Base-by-base conservation (phyloP, 2,329 filamentous ascomycete species). In the Fusarium nygamai region DNA sequence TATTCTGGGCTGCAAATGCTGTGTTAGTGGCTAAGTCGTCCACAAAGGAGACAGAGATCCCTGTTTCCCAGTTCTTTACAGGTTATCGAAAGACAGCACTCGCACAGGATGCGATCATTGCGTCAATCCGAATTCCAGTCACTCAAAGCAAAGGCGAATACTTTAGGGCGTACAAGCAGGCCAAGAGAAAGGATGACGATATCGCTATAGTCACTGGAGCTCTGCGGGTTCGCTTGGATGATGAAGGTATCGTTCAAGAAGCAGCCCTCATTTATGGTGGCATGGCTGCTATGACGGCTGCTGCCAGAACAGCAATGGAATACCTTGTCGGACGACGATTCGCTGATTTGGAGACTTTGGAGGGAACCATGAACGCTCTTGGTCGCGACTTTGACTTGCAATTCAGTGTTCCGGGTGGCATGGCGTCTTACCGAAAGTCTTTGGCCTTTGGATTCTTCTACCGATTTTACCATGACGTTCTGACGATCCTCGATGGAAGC, bases 121-220 rank as follows among this genome's bases (percentile, higher is more conserved):
- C 94, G 3, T 92, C 92, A 47, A 92, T 99, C 72, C 90, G 92
- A n/a, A 94, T 99, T 50, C 96, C 96, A 0, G 85, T 93, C 6
- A 92, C 93, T 1, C 87, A 87, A 6, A 88, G 91, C 61, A 93
- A 92, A 78, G 92, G 93, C 8, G 96, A 98, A 80, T 94, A 92
- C 80, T 92, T 98, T 81, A 90, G 93, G 48, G 92, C 96, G 2
- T 98, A 98, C 84, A 99, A 99, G 83, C 96, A 98, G 82, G 91
- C 96, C 2, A 99, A 99, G 86, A 87, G 96, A 75, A 98, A 98
- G 81, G 96, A 99, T 78, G 96, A 99, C 78, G 96, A 99, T 80
- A 98, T 99, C 80, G 96, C 96, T 5, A 98, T 99, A 77, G 96
- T 98, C 31, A 98, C 97, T 56, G 91, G 93, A 34, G 95, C 96